These are phyloP conservation scores for Citrullus colocynthis DNA, from an alignment of 306 rosid species.

Conservation along the genomic window DNA sequence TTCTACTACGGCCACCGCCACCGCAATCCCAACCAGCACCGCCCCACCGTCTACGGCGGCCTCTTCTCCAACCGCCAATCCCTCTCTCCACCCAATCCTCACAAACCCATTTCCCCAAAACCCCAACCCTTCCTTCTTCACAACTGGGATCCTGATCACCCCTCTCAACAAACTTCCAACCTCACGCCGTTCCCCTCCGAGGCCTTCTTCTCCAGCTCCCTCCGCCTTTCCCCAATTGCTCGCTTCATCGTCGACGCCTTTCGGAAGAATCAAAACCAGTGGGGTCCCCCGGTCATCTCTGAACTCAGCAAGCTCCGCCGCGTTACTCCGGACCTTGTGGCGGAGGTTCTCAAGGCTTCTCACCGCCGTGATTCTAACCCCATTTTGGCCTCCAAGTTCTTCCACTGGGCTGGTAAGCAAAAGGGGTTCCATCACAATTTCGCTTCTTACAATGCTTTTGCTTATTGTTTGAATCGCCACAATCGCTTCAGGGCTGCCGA, in stretches of 20 bases:
- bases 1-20: slow-evolving; percentile 77
- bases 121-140: slow-evolving; percentile 28
- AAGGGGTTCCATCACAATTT: slow-evolving; percentile 57
- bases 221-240: slow-evolving; percentile 56
- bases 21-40: slow-evolving; percentile 66
- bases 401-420: slow-evolving; percentile 69
- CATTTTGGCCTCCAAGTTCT: slow-evolving; percentile 46
- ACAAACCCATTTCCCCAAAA: slow-evolving; percentile 15
- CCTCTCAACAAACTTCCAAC: slow-evolving; percentile 11
- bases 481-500: slow-evolving; percentile 45
- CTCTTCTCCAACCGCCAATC: slow-evolving; percentile 49
- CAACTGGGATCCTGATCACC: slow-evolving; percentile 61
- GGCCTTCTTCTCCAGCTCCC: slow-evolving; percentile 19
- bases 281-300: slow-evolving; percentile 43
- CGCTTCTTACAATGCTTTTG: slow-evolving; percentile 60
- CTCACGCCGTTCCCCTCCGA: slow-evolving; percentile 2
- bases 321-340: slow-evolving; percentile 53
- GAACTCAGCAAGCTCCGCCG: slow-evolving; percentile 76
- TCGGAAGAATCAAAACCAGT: slow-evolving; percentile 34
- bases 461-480: slow-evolving; percentile 55
- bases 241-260: slow-evolving; percentile 59
- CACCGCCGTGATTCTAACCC: slow-evolving; percentile 17
- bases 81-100: slow-evolving; percentile 10
- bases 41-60: slow-evolving; percentile 61
- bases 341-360: slow-evolving; percentile 56